Evolutionary conservation across 1,284 basidiomycete species (phyloP), one percentile per base, ranked within the genome.

Genomic region (Lentinula novae-zelandiae): DNA sequence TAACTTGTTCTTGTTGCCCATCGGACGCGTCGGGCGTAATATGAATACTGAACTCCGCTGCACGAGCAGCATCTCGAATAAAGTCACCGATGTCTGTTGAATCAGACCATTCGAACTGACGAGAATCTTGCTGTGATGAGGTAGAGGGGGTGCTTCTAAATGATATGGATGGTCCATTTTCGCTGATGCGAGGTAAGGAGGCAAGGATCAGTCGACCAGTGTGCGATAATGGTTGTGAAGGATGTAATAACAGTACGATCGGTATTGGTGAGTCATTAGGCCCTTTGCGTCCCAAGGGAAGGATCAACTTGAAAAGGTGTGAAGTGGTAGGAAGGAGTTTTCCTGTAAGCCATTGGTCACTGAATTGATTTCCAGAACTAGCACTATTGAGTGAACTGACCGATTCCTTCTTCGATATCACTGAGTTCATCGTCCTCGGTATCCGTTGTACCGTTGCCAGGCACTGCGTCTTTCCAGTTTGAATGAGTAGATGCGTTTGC

Each of bases 31-130:
- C 60, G 39, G 73, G 69, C n/a, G 71, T 71, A 57, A 87, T 75
- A 67, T 77, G 75, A 53, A 89, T 82, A 6, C 74, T 76, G 69
- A 89, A 89, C 63, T 81, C 75, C 31, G 81, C 77, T 40, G 79
- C 73, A 33, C 82, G 75, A 5, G 84, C 84, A 5, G 82, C 82
- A 67, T 86, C 82, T 58, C 83, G 81, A 64, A 89, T 82, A 68
- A 89, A 89, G 70, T 88, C 85, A 17, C 81, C 82, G 13, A 89
- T 71, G 71, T 87, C 86, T 0, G 86, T 90, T 3, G 82, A 82
- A 60, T 85, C 82, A n/a, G 80, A 80, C 87, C 87, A 89, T 62
- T 83, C 78, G 58, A 77, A 73, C 22, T 74, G 69, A 8, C 44
- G 44, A 60, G 73, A 69, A 5, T 78, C 74, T 51, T 70, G 62